Conservation (phyloP, 306 rosid species). For the Castanea sativa region DNA sequence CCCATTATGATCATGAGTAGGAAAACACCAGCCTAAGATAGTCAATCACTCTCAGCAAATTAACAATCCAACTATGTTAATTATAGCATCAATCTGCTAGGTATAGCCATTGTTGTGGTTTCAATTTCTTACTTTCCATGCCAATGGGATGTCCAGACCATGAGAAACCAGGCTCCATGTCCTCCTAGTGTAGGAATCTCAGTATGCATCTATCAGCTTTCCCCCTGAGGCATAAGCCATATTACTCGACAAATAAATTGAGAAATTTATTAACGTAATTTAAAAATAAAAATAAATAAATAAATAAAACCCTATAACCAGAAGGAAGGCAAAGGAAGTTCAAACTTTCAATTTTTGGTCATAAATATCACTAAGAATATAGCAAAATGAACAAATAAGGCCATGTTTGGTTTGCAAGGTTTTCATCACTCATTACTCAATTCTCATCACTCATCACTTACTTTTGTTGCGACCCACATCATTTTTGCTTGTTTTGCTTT, state of each 20-base stretch:
- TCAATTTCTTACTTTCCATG: constrained; percentile 55
- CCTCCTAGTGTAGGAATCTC: constrained; percentile 77
- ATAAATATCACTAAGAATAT: not conserved
- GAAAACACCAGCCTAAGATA: constrained; percentile 11
- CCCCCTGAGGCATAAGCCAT: constrained; percentile 59
- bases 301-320: not conserved
- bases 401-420: too few species aligned
- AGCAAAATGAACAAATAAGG: not conserved
- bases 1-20: constrained; percentile 13
- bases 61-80: not conserved
- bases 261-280: not conserved
- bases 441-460: too few species aligned
- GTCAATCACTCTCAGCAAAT: not conserved
- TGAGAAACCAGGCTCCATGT: constrained; percentile 86
- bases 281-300: not conserved
- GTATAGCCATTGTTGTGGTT: not conserved
- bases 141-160: constrained; percentile 92
- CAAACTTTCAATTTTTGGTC: not conserved
- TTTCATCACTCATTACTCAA: too few species aligned
- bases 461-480: too few species aligned
- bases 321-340: constrained; percentile 2
- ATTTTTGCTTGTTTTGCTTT: too few species aligned
- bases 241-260: constrained; percentile 22
- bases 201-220: constrained; percentile 78
- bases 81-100: constrained; percentile 10